Base-by-base conservation (phyloP, 495 filamentous ascomycete species). In the Oidiodendron maius region DNA sequence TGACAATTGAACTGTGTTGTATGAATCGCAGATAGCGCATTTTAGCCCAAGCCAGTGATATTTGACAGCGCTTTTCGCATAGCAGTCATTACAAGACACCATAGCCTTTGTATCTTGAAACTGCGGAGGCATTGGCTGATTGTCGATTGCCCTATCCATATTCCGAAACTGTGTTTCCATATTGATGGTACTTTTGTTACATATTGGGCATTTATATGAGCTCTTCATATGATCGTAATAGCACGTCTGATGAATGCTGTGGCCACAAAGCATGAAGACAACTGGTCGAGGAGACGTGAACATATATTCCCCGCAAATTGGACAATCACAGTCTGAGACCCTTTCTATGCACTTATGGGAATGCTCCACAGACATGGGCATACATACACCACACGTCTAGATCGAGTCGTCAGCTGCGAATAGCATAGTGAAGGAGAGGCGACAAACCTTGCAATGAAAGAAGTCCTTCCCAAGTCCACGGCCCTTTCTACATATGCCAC, bases 231-330 rank as follows among this genome's bases (percentile, higher is more conserved):
- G 84, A 54, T 89, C 78, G 25, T 83, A 76, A 59, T 93, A 87
- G 67, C 93, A 99, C 51, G 77, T 76, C 49, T 82, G 76, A 62
- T 99, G 93, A 55, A 99, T 93, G 63, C 89, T 93, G 64, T 99
- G 93, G 8, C 94, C 94, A 65, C 93, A 99, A 36, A 81, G 78
- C 84, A 99, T 90, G 60, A 95, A 94, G 28, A 95, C 89, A 8
- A 99, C 89, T 1, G 82, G 78, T 48, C 82, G 77, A 0, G 87
- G 82, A 16, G 93, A 97, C n/a, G 83, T 89, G 63, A 97, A 97
- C 80, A 99, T 87, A 61, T 96, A 96, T 42, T 95, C 89, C 20
- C 88, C 87, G 61, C 93, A 99, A 51, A 99, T 96, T n/a, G 93
- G 93, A 62, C 93, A 99, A 60, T 96, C 85, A 63, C 89, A 95